Evolutionary conservation across 2,329 filamentous ascomycete species (phyloP), one percentile per base, ranked within the genome.

Genomic region (Diaporthe sp.): DNA sequence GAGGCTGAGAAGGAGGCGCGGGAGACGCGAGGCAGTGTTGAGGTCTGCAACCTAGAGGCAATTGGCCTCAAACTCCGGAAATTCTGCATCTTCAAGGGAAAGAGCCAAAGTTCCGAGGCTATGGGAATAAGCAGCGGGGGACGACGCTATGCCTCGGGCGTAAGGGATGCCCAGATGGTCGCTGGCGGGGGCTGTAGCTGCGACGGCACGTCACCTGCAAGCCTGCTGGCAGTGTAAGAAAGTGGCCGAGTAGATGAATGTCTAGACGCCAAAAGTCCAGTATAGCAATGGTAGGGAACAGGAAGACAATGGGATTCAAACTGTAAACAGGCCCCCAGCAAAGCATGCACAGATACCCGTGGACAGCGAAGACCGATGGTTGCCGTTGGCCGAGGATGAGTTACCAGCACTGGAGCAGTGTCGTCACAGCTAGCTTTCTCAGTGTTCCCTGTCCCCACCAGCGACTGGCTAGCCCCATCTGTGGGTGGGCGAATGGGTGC

Each of bases 1-100:
- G 83, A 85, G 72, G 89, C 88, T 75, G 88, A 90, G 78, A 89
- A 90, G 37, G 49, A 55, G 77, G 85, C 84, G 71, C 90, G 88
- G 76, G 86, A 83, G 67, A 91, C 83, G 71, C 88, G 87, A 61
- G 92, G 91, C 49, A 93, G 85, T 57, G 89, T 89, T 70, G 87
- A 87, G 57, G 88, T 85, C 80, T 90, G 89, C 81, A 94, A 89
- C 77, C 89, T 89, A 39, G 90, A 89, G 81, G 90, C 89, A 78
- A 91, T 84, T 61, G 94, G 90, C 82, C 91, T 88, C 81, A 93
- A 84, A 79, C 87, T 88, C 80, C 90, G 89, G 75, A 92, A 83
- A 57, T 88, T 82, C 80, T 89, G 90, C 89, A 90, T 90, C 39
- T 25, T 67, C 9, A 25, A 22, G 34, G 13, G 39, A 25, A 25